Evolutionary conservation across 73 alveolate species (phyloP), one percentile per base, ranked within the genome.

Genomic region (Tetrahymena borealis): DNA sequence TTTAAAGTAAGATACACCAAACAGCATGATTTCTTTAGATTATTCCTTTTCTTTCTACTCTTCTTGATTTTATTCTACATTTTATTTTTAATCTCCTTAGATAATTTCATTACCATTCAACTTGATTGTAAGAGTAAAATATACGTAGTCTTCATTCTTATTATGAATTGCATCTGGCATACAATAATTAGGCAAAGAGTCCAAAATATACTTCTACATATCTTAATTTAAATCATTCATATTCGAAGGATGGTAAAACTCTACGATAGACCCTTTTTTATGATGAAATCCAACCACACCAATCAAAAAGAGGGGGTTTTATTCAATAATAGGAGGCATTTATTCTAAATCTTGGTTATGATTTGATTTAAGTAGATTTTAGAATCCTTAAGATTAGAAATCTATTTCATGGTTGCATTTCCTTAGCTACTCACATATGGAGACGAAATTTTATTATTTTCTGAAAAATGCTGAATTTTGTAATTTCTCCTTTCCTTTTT

Each of bases 101-200:
- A 35, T 60, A 28, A 15, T 24, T 60, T n/a, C 42, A 32, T 79
- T 31, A 40, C 93, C 90, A 93, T 93, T 79, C 24, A 78, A 33
- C 38, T 93, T 39, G 5, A 78, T 77, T 18, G 90, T 60, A 35
- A 93, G 91, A 93, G 90, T 93, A 90, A 93, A 93, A 41, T 85
- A 93, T 31, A 93, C 39, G 35, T 93, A 93, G 36, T 93, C 95
- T 85, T 93, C 95, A 79, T 93, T 78, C 7, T 91, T 91, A 85
- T 93, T 93, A 85, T 93, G 95, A 85, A 93, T 92, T 1, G 95
- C 95, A 93, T 93, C 95, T n/a, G 95, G 95, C 38, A 93, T 79
- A 16, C 93, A 90, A 93, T 90, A 93, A 36, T 38, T 31, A 0
- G 95, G 90, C 13, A 93, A 79, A 33, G 42, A 79, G n/a, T 93